Evolutionary conservation across 768 basidiomycete species (phyloP).

Genomic region (Coprinellus micaceus): DNA sequence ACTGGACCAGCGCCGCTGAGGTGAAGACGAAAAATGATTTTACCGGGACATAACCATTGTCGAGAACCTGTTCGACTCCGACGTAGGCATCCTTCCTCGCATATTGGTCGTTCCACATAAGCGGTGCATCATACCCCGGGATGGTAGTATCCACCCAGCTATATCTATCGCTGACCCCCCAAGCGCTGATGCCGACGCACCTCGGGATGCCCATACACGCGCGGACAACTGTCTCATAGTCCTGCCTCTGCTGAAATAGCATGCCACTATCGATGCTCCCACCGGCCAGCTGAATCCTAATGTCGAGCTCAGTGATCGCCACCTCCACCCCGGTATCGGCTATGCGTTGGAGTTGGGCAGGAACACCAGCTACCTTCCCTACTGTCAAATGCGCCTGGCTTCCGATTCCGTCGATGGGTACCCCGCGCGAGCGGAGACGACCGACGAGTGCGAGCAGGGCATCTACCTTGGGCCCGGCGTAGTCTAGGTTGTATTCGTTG

Average conservation of each 20-base stretch:
- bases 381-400: constrained; percentile 59
- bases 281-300: constrained; percentile 53
- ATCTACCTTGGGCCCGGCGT: constrained; percentile 10
- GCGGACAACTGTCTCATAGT: constrained; percentile 52
- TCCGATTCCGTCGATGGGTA: constrained; percentile 60
- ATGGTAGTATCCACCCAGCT: constrained; percentile 21
- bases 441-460: constrained; percentile 40
- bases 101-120: constrained; percentile 26
- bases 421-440: constrained; percentile 41
- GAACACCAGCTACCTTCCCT: constrained; percentile 48
- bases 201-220: constrained; percentile 45
- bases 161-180: constrained; percentile 44
- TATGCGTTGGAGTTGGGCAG: constrained; percentile 48
- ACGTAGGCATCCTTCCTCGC: constrained; percentile 25
- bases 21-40: no score
- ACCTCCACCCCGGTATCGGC: constrained; percentile 61
- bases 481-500: constrained; percentile 49
- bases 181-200: constrained; percentile 44
- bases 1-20: no score
- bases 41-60: neutral
- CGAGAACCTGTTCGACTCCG: constrained; percentile 20
- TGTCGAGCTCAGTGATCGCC: constrained; percentile 67
- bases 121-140: constrained; percentile 14
- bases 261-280: constrained; percentile 40
- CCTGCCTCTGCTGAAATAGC: constrained; percentile 45